These are phyloP conservation scores for Aspergillus sp. DNA, from an alignment of 2,329 filamentous ascomycete genomes.

Conservation along the genomic window DNA sequence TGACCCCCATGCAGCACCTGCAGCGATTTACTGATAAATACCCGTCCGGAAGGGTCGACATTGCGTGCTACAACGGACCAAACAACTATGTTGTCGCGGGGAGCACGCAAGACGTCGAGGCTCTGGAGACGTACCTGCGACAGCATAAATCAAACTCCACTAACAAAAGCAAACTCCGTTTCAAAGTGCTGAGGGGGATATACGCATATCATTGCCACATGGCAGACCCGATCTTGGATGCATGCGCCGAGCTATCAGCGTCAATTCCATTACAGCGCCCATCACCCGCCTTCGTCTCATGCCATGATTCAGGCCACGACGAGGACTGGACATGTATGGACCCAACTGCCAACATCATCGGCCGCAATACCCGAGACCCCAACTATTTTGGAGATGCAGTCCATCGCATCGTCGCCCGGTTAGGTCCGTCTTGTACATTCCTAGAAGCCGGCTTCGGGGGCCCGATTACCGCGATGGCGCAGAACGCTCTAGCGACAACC, in stretches of 20 bases:
- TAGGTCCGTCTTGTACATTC: constrained; percentile 23
- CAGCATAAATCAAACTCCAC: background rate
- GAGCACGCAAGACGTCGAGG: constrained; percentile 15
- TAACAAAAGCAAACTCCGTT: background rate
- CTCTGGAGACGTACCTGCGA: background rate
- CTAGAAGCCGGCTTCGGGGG: constrained; percentile 39
- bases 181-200: background rate
- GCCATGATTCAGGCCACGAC: background rate
- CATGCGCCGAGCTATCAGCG: constrained; percentile 24
- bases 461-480: constrained; percentile 33
- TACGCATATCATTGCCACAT: background rate
- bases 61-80: constrained; percentile 12
- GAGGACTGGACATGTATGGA: background rate
- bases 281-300: constrained; percentile 25
- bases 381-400: constrained; percentile 47
- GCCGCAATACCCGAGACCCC: constrained; percentile 41
- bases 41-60: background rate
- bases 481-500: constrained; percentile 22
- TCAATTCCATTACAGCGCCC: constrained; percentile 28
- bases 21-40: background rate
- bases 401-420: constrained; percentile 28
- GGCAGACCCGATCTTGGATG: constrained; percentile 5
- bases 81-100: constrained; percentile 29
- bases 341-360: constrained; percentile 14
- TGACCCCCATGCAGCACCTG: background rate